Conservation (phyloP, 345 rosid genomes). For the Brassica nigra region DNA sequence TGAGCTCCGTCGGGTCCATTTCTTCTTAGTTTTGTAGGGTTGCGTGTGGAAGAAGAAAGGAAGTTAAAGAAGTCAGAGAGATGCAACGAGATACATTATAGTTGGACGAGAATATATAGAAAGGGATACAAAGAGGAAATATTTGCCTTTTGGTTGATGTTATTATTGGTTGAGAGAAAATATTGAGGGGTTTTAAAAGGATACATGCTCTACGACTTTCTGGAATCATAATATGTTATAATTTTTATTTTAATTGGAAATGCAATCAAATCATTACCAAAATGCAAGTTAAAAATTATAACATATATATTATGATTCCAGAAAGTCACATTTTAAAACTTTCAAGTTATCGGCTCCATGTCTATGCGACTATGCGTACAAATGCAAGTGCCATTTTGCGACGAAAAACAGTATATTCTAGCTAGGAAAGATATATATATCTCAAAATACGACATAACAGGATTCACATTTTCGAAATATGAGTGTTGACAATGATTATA, state of each 20-base stretch:
- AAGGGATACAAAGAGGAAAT: background rate
- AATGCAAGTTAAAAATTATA: background rate
- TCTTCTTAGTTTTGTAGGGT: background rate
- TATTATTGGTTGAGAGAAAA: constrained; percentile 15
- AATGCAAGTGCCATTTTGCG: background rate
- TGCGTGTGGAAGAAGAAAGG: background rate
- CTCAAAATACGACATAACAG: background rate
- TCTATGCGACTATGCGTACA: background rate
- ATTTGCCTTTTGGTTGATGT: constrained; percentile 19
- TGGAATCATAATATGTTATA: background rate
- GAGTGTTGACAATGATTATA: background rate
- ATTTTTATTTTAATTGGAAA: background rate
- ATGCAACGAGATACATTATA: background rate
- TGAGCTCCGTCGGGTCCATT: constrained; percentile 62
- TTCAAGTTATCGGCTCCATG: background rate
- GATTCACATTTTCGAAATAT: background rate
- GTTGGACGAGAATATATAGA: background rate
- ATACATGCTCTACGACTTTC: background rate
- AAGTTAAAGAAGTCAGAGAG: constrained; percentile 3
- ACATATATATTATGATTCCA: too few species aligned
- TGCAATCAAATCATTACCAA: background rate
- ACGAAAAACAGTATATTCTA: background rate
- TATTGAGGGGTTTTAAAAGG: constrained; percentile 6
- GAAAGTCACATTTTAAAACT: background rate
- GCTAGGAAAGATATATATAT: background rate